Evolutionary conservation across 768 basidiomycete genomes (phyloP), one percentile per base, ranked within the genome.

Genomic region (Mycena floridula): DNA sequence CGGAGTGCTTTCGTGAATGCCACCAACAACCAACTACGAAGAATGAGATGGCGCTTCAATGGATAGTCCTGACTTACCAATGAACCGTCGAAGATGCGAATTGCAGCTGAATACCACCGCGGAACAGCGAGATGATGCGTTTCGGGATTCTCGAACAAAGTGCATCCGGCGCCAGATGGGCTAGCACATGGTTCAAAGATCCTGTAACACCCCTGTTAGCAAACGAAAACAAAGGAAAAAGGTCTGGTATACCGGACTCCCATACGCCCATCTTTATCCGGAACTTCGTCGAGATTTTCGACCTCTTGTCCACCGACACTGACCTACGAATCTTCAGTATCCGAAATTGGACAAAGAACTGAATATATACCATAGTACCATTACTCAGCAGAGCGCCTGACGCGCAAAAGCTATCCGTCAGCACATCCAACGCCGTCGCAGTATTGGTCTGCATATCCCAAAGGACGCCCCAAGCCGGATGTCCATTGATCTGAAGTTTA

Each of bases 321-420:
- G 40, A 54, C 54, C 57, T 58, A 27, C 3, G 32, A 21, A 22
- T 13, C 12, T 38, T 0, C 20, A 25, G n/a, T 11, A 23, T 15
- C 32, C 38, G 25, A 26, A 13, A 16, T 16, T 6, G 25, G 12
- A 22, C 8, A 20, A 1, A 15, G n/a, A n/a, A n/a, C n/a, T n/a
- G 4, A 5, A 11, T 18, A 18, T 70, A 68, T 38, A 77, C 60
- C 77, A 76, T 80, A 2, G 74, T 76, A 7, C 80, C 79, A 55
- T 81, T 78, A 0, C 69, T 76, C 15, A 79, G 56, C 1, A 74
- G 64, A 12, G 51, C 45, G 32, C 77, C 65, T 21, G 71, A 72
- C 7, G 80, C 79, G 51, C 79, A 82, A 62, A 82, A 82, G 0
- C 73, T 59, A 59, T 85, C 82, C 7, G 76, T 75, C n/a, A n/a